A percentile compares a stretch with the other conserved stretches of the same genome.
Evolutionary conservation across 2,329 filamentous ascomycete species (phyloP).

Genomic region (Phialophora macrospora): DNA sequence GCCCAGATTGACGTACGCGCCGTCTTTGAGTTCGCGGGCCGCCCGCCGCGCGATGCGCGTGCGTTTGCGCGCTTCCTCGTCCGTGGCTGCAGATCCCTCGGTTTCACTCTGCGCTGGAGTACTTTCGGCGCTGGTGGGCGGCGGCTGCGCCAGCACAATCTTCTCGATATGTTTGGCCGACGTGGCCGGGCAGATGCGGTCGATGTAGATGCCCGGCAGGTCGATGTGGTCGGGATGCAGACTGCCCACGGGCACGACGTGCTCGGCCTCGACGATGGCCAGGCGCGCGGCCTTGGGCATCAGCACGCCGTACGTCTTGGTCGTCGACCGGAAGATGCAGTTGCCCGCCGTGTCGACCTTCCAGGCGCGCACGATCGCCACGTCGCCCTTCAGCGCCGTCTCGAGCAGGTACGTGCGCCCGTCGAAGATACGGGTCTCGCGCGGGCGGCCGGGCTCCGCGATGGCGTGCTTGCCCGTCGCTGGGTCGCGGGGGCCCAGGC

Average conservation of each 20-base stretch:
- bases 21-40: slow-evolving; percentile 78
- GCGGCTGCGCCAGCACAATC: slow-evolving; percentile 49
- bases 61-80: slow-evolving; percentile 60
- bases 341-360: slow-evolving; percentile 79
- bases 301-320: slow-evolving; percentile 73
- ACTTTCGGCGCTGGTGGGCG: slow-evolving; percentile 28
- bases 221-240: slow-evolving; percentile 77
- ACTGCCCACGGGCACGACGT: slow-evolving; percentile 75
- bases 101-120: neutral
- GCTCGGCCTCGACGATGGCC: slow-evolving; percentile 82
- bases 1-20: slow-evolving; percentile 79
- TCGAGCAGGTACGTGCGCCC: slow-evolving; percentile 78
- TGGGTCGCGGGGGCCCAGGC: slow-evolving; percentile 63
- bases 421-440: slow-evolving; percentile 74
- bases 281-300: slow-evolving; percentile 81
- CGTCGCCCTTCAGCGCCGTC: slow-evolving; percentile 74
- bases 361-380: slow-evolving; percentile 76
- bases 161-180: slow-evolving; percentile 75
- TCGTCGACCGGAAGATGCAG: slow-evolving; percentile 76
- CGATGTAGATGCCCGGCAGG: slow-evolving; percentile 80
- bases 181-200: slow-evolving; percentile 77
- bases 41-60: slow-evolving; percentile 77
- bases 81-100: slow-evolving; percentile 39
- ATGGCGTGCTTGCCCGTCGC: slow-evolving; percentile 73
- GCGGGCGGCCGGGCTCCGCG: slow-evolving; percentile 68